These are phyloP conservation scores for Schoenoplectus triqueter DNA, from an alignment of 202 grass and related monocot species.

Conservation along the genomic window DNA sequence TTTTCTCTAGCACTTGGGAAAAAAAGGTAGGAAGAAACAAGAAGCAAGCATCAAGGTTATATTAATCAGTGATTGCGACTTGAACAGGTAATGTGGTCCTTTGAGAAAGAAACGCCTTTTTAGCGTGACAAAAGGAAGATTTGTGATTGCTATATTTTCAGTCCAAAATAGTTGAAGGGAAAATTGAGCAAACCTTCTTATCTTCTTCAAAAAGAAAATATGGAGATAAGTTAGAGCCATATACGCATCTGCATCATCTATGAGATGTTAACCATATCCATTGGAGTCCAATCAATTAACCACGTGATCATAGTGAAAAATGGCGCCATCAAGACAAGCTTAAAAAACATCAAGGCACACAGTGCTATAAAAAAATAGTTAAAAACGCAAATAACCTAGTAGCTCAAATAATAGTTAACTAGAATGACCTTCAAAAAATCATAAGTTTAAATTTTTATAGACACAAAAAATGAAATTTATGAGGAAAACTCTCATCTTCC, in stretches of 20 bases:
- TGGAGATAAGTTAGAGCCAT: slow-evolving; percentile 24
- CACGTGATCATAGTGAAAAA: neutral
- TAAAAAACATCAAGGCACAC: neutral
- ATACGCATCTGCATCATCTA: slow-evolving; percentile 1
- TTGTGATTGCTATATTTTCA: neutral
- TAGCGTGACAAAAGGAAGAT: slow-evolving; percentile 3
- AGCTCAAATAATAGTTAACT: too few species aligned
- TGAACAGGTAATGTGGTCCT: slow-evolving; percentile 24
- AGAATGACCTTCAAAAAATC: too few species aligned
- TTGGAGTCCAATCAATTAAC: neutral
- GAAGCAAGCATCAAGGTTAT: slow-evolving; percentile 30
- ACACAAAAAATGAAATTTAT: too few species aligned
- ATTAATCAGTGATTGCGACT: slow-evolving; percentile 15
- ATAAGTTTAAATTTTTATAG: too few species aligned
- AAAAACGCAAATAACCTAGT: neutral
- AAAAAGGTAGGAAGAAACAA: slow-evolving; percentile 25
- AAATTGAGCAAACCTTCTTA: neutral
- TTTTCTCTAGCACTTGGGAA: neutral
- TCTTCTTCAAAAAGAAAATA: neutral
- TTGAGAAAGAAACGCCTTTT: slow-evolving; percentile 10
- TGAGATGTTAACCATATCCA: slow-evolving; percentile 24
- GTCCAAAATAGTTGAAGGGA: neutral
- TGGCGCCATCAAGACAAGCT: slow-evolving; percentile 1
- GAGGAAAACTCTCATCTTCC: too few species aligned
- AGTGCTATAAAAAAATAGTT: neutral